Percentiles rank a stretch among this genome's conserved stretches.
Conservation (phyloP, 805 yeast species). For the Teunomyces atbi region DNA sequence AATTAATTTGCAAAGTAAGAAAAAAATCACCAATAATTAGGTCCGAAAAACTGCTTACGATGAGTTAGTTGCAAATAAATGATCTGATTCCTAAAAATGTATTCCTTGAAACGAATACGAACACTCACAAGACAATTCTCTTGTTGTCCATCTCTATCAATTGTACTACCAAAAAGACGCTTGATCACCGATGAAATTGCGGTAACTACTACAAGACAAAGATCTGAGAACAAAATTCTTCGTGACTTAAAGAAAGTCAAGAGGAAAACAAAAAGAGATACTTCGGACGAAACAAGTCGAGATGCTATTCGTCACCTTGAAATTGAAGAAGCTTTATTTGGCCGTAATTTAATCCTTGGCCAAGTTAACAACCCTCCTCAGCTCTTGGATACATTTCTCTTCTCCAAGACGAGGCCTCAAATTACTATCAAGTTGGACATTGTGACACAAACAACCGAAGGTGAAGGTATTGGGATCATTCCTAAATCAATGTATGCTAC, state of each 20-base stretch:
- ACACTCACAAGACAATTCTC: neutral
- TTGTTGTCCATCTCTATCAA: neutral
- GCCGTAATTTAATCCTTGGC: conserved; percentile 11
- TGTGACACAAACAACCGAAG: conserved; percentile 30
- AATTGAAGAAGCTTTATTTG: conserved; percentile 18
- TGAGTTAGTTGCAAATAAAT: conserved; percentile 4
- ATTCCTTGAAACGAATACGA: conserved; percentile 4
- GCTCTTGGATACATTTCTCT: conserved; percentile 24
- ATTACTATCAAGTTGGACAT: conserved; percentile 17
- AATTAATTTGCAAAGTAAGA: neutral
- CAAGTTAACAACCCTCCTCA: conserved; percentile 19
- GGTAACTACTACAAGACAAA: neutral
- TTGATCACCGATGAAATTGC: neutral
- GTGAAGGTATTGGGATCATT: conserved; percentile 36
- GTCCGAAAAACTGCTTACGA: conserved; percentile 1
- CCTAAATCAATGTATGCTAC: conserved; percentile 19
- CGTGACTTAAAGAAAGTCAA: conserved; percentile 10
- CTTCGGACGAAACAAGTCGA: conserved; percentile 27
- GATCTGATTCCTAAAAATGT: conserved; percentile 1
- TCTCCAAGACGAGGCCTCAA: conserved; percentile 19
- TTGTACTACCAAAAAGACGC: conserved; percentile 2
- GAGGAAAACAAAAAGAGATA: conserved; percentile 29
- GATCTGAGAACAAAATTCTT: conserved; percentile 4
- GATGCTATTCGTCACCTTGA: conserved; percentile 25
- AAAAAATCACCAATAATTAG: neutral